Conservation (phyloP, 164 flowering plant genomes). For the Chimonanthus salicifolius region DNA sequence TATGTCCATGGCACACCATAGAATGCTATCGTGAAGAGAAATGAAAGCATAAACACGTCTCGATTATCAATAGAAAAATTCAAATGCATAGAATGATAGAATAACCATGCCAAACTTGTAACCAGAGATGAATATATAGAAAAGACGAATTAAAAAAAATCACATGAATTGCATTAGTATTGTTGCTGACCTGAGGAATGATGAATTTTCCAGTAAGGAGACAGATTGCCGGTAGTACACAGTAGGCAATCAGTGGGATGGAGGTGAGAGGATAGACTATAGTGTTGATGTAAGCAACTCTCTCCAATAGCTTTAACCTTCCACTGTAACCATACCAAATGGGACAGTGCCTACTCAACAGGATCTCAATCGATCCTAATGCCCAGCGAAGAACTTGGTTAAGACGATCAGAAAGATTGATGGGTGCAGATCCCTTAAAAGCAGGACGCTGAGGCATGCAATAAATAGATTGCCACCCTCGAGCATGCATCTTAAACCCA, state of each 20-base stretch:
- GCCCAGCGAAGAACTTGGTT: constrained; percentile 99
- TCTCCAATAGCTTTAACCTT: constrained; percentile 65
- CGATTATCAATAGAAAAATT: no score
- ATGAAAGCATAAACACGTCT: no score
- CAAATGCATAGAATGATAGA: no score
- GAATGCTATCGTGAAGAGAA: no score
- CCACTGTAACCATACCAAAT: constrained; percentile 97
- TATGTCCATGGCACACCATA: no score
- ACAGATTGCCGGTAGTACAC: constrained; percentile 87
- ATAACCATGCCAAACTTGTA: no score
- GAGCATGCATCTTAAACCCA: constrained; percentile 98
- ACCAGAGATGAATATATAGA: no score
- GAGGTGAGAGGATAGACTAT: constrained; percentile 90
- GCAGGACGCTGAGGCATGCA: constrained; percentile 98
- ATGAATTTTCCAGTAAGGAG: constrained; percentile 89
- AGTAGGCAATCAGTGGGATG: constrained; percentile 82
- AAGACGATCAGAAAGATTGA: constrained; percentile 97
- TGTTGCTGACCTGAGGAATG: constrained; percentile 73
- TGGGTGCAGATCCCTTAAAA: constrained; percentile 98
- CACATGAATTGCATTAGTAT: not conserved
- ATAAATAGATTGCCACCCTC: constrained; percentile 94
- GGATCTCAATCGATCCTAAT: constrained; percentile 88
- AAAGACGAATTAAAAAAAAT: not conserved
- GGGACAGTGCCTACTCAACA: constrained; percentile 96
- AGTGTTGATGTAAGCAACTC: constrained; percentile 91